These are phyloP conservation scores for Aciculosporium take DNA, from an alignment of 2,329 filamentous ascomycete genomes.

Conservation along the genomic window DNA sequence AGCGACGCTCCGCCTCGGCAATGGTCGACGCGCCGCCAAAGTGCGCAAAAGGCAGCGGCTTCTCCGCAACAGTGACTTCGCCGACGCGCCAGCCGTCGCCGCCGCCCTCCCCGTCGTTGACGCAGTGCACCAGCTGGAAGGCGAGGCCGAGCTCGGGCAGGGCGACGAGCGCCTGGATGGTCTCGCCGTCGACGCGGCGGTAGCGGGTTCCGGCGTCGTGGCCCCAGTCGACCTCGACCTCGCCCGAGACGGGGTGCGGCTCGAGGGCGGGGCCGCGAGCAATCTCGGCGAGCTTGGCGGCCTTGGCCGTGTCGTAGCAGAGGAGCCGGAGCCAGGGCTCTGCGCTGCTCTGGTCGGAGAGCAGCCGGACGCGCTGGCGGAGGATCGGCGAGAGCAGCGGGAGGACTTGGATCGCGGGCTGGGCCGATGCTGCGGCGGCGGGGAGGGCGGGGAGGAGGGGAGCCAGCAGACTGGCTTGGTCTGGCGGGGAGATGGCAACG, in stretches of 20 bases:
- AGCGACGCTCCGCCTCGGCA: slow-evolving; percentile 46
- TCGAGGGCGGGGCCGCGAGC: slow-evolving; percentile 51
- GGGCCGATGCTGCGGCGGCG: slow-evolving; percentile 41
- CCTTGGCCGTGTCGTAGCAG: slow-evolving; percentile 48
- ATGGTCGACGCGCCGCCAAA: slow-evolving; percentile 39
- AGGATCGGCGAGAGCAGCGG: slow-evolving; percentile 52
- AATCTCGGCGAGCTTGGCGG: slow-evolving; percentile 43
- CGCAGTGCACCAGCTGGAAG: slow-evolving; percentile 56
- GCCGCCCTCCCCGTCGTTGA: slow-evolving; percentile 45
- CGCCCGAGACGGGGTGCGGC: slow-evolving; percentile 68
- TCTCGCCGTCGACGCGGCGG: slow-evolving; percentile 59
- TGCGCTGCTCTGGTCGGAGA: slow-evolving; percentile 32
- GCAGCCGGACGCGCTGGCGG: slow-evolving; percentile 49
- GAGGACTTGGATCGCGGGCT: slow-evolving; percentile 41
- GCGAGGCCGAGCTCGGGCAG: slow-evolving; percentile 47
- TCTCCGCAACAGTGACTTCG: slow-evolving; percentile 50
- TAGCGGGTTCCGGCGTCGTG: slow-evolving; percentile 49
- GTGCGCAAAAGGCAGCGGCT: slow-evolving; percentile 37
- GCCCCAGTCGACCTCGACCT: slow-evolving; percentile 61
- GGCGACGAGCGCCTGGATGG: slow-evolving; percentile 52
- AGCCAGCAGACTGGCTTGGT: slow-evolving; percentile 33
- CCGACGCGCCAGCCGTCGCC: slow-evolving; percentile 57
- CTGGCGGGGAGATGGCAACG: slow-evolving; percentile 26
- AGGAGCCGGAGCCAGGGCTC: slow-evolving; percentile 62
- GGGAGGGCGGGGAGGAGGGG: slow-evolving; percentile 47